Evolutionary conservation across 345 rosid species (phyloP).

Genomic region (Brassica rapa): DNA sequence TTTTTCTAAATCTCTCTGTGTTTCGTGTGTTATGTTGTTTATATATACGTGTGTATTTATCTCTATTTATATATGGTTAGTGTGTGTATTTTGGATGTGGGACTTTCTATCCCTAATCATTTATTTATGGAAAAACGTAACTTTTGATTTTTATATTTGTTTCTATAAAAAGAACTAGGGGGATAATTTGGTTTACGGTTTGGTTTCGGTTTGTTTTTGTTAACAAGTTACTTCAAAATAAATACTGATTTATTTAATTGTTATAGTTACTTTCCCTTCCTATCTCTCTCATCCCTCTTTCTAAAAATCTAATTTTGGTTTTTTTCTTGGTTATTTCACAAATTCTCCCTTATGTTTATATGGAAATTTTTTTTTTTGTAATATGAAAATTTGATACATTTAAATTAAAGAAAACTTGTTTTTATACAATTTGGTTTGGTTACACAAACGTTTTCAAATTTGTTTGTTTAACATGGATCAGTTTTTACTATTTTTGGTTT

Average conservation of each 20-base stretch:
- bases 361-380: too few species aligned
- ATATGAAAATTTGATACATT: too few species aligned
- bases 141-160: neutral
- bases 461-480: neutral
- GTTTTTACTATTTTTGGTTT: neutral
- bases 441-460: neutral
- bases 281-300: too few species aligned
- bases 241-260: too few species aligned
- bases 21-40: slow-evolving; percentile 5
- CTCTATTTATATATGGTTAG: too few species aligned
- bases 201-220: neutral
- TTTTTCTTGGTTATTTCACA: too few species aligned
- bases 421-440: neutral
- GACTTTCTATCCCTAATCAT: slow-evolving; percentile 15
- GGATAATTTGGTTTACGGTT: neutral
- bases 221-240: too few species aligned
- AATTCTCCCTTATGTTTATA: too few species aligned
- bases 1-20: neutral
- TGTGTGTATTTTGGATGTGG: slow-evolving; percentile 11
- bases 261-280: too few species aligned
- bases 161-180: neutral
- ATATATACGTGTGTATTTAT: neutral
- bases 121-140: slow-evolving; percentile 3
- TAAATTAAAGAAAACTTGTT: too few species aligned
- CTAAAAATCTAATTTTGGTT: too few species aligned